Base-by-base conservation (phyloP, 2,329 filamentous ascomycete genomes). In the Penicillium corylophilum region DNA sequence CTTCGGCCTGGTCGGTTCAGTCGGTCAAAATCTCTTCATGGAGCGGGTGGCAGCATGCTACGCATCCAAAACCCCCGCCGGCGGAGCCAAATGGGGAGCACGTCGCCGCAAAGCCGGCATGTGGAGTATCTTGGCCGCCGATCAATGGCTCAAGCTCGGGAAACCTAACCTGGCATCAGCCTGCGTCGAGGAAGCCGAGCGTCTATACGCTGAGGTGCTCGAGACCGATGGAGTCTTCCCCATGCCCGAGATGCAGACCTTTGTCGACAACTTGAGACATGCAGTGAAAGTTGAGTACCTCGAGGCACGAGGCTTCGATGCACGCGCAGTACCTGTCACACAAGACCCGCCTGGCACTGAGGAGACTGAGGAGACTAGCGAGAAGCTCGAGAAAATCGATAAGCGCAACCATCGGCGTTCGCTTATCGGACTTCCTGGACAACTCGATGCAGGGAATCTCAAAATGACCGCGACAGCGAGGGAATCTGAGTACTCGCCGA, bases 41-140 rank as follows among this genome's bases (percentile, higher is more conserved):
- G 93, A 99, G 73, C 85, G 94, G 31, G 82, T 96, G 18, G 89
- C 90, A 0, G 84, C 88, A 2, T 96, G 90, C 74, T 96, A 93
- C 71, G 83, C 84, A 1, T 85, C 88, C 3, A 89, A 89, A 60
- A 80, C 80, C 23, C 86, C 88, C 2, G 74, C 84, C 3, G 86
- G 87, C 1, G 82, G 81, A 8, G 81, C 85, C 54, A 76, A 77
- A 33, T 88, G 86, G 79, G 91, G 92, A 15, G 80, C 82, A 8
- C 82, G 93, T 55, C 82, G 81, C 53, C 82, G 94, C 44, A 99
- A 96, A 76, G 89, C 92, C 2, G 94, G 89, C 0, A 82, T 95
- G 57, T 99, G 92, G 92, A 88, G 86, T 59, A 80, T 94, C 20
- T 79, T 96, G 35, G 88, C 89, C 1, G 86, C 91, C 0, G 88